Conservation (phyloP, 164 flowering plant genomes). For the Piper betle region DNA sequence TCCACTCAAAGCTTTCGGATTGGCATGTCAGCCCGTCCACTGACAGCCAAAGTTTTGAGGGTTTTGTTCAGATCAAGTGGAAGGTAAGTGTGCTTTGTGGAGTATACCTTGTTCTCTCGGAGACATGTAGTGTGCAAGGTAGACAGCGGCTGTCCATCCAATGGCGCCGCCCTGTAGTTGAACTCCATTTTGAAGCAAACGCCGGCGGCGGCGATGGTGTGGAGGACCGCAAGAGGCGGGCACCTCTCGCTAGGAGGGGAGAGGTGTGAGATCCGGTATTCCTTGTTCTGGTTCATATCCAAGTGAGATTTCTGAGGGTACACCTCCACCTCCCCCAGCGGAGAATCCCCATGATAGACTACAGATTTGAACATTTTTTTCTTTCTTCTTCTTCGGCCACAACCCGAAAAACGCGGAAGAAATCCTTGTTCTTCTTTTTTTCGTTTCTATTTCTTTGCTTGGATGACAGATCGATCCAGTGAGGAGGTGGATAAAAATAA, state of each 20-base stretch:
- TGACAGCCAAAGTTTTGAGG: neutral
- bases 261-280: constrained; percentile 54
- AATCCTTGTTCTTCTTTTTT: no score
- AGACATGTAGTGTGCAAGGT: constrained; percentile 74
- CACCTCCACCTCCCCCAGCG: constrained; percentile 79
- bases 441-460: neutral
- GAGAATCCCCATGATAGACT: constrained; percentile 60
- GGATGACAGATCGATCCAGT: neutral
- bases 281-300: constrained; percentile 28
- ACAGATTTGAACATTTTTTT: constrained; percentile 43
- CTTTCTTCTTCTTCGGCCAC: constrained; percentile 1
- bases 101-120: constrained; percentile 87
- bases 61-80: neutral
- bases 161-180: constrained; percentile 13
- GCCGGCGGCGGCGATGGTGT: constrained; percentile 52
- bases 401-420: neutral
- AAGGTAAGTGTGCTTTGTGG: neutral
- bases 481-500: no score
- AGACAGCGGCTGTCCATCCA: constrained; percentile 42
- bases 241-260: constrained; percentile 91
- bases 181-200: constrained; percentile 89
- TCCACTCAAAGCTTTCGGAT: no score
- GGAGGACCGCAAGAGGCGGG: constrained; percentile 92
- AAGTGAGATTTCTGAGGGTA: constrained; percentile 26
- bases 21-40: no score